These are phyloP conservation scores for Rosa multiflora DNA, from an alignment of 306 rosid species.

Conservation along the genomic window DNA sequence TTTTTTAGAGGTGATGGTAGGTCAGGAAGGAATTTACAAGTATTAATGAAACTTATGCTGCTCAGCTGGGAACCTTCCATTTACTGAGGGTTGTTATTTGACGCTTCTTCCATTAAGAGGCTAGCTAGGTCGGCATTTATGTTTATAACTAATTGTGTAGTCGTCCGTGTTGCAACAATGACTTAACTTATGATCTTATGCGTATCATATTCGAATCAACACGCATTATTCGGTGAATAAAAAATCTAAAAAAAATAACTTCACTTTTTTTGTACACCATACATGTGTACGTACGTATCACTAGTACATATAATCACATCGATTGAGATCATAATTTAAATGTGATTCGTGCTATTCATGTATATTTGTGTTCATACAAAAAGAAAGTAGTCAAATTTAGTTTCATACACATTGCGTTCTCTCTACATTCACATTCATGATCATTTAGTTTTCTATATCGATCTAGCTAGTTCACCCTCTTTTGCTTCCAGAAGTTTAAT, in stretches of 20 bases:
- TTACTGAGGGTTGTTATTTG: too few relatives aligned
- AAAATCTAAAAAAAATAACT: too few relatives aligned
- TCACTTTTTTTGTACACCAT: too few relatives aligned
- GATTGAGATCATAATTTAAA: too few relatives aligned
- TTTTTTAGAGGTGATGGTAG: neutral
- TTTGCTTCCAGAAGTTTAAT: neutral
- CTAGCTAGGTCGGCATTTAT: too few relatives aligned
- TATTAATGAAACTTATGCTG: neutral
- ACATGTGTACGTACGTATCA: neutral
- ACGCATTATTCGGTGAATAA: neutral
- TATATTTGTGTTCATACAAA: neutral
- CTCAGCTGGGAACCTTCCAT: constrained; percentile 9
- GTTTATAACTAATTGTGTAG: too few relatives aligned
- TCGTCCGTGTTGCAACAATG: too few relatives aligned
- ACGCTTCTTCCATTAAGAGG: too few relatives aligned
- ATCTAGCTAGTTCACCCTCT: neutral
- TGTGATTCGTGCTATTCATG: neutral
- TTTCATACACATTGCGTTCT: neutral
- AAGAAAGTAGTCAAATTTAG: neutral
- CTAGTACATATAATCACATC: too few relatives aligned
- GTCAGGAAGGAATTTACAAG: neutral
- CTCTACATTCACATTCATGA: neutral
- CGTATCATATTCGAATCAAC: neutral
- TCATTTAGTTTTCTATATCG: neutral
- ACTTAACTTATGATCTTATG: too few relatives aligned